Evolutionary conservation across 768 basidiomycete species (phyloP).

Genomic region (Pleurotus tuoliensis): DNA sequence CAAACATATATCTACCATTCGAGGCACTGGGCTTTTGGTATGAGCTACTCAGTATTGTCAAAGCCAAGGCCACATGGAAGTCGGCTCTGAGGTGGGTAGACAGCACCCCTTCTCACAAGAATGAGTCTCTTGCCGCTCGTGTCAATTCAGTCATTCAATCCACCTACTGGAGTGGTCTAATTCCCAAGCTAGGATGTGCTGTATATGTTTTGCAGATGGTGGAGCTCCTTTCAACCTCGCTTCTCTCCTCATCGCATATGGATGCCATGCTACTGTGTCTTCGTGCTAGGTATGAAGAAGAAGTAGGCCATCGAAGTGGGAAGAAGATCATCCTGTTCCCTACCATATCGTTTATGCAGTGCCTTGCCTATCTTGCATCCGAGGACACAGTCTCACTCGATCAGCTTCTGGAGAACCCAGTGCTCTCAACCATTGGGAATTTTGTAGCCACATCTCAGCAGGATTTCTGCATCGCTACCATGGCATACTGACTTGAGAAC

Average conservation of each 20-base stretch:
- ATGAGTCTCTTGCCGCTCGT: neutral
- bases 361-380: neutral
- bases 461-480: neutral
- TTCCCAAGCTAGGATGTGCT: neutral
- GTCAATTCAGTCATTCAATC: neutral
- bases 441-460: neutral
- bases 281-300: neutral
- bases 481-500: neutral
- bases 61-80: neutral
- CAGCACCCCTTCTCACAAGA: neutral
- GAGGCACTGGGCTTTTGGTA: constrained; percentile 3
- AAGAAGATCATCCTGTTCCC: neutral
- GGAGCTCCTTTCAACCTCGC: neutral
- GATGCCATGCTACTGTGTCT: neutral
- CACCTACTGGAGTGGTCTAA: neutral
- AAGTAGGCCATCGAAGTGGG: neutral
- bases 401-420: neutral
- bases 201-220: neutral
- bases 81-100: neutral
- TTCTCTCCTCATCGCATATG: neutral
- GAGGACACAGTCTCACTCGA: neutral
- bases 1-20: neutral
- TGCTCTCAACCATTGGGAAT: neutral
- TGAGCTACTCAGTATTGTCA: neutral
- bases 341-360: neutral